phyloP scores from a whole-genome alignment of 495 filamentous ascomycete species.

The Penicillium pulvis region DNA sequence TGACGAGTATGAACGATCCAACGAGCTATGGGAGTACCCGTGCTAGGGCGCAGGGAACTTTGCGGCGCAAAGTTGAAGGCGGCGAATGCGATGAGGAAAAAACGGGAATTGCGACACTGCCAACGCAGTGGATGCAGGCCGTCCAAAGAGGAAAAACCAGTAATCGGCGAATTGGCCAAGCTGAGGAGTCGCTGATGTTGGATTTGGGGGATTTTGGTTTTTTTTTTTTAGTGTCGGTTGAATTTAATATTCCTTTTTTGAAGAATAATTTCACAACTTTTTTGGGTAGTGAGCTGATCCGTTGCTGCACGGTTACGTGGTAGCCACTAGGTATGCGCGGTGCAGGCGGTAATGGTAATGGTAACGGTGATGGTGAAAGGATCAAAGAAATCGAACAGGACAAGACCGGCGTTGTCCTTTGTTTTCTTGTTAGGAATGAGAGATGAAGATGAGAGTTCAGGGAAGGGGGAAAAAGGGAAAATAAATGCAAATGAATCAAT shows the following conservation, averaged over 20 bases:
- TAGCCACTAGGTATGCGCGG: conserved; percentile 35
- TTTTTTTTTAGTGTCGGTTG: conserved; percentile 16
- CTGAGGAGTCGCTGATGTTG: conserved; percentile 33
- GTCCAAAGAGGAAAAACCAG: conserved; percentile 42
- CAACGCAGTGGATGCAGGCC: conserved; percentile 47
- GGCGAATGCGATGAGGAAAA: conserved; percentile 23
- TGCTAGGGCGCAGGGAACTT: conserved; percentile 28
- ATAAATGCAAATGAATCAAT: conserved; percentile 33
- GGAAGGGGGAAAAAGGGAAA: conserved; percentile 21
- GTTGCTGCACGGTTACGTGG: conserved; percentile 49
- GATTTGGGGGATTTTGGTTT: conserved; percentile 32
- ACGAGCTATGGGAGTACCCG: conserved; percentile 32
- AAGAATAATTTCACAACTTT: not conserved
- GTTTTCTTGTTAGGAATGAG: conserved; percentile 2
- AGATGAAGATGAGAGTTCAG: conserved; percentile 2
- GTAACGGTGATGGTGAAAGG: conserved; percentile 32
- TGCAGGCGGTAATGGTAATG: conserved; percentile 20
- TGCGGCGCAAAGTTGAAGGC: conserved; percentile 25
- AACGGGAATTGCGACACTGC: conserved; percentile 39
- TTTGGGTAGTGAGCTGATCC: conserved; percentile 28
- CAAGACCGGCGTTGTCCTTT: conserved; percentile 33
- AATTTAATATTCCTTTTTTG: not conserved
- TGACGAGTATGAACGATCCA: conserved; percentile 23
- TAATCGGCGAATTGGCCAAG: conserved; percentile 42
- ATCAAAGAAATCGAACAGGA: conserved; percentile 15